These are phyloP conservation scores for Fallopia convolvulus DNA, from an alignment of 148 eudicot species.

Conservation along the genomic window DNA sequence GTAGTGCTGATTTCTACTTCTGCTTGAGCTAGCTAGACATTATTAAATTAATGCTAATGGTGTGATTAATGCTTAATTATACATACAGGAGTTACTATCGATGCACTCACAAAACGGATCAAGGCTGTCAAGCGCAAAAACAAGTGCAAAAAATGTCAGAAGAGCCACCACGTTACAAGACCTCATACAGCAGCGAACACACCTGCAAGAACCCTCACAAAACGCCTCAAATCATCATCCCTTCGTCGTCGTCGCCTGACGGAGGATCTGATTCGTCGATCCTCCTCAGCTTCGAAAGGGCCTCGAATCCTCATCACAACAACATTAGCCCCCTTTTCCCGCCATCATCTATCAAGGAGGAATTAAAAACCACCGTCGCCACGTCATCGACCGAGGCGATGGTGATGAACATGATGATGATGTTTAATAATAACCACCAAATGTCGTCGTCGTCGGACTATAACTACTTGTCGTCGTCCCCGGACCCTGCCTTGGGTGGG, in stretches of 20 bases:
- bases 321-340: neutral
- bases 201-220: conserved; percentile 8
- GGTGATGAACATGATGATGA: neutral
- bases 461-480: neutral
- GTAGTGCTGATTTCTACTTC: neutral
- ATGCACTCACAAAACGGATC: conserved; percentile 35
- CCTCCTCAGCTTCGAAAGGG: neutral
- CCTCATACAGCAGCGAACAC: conserved; percentile 12
- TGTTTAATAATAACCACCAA: neutral
- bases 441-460: neutral
- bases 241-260: neutral
- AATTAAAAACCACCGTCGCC: neutral
- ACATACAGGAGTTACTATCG: conserved; percentile 17
- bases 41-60: neutral
- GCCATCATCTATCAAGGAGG: neutral
- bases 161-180: conserved; percentile 7
- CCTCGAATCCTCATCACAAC: neutral
- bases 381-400: neutral
- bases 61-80: neutral
- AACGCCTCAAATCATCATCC: neutral
- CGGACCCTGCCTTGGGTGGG: neutral
- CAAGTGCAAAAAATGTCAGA: conserved; percentile 12
- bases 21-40: neutral
- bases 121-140: conserved; percentile 15
- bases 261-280: neutral